These are phyloP conservation scores for Botrytis deweyae DNA, from an alignment of 2,329 filamentous ascomycete species.

Conservation along the genomic window DNA sequence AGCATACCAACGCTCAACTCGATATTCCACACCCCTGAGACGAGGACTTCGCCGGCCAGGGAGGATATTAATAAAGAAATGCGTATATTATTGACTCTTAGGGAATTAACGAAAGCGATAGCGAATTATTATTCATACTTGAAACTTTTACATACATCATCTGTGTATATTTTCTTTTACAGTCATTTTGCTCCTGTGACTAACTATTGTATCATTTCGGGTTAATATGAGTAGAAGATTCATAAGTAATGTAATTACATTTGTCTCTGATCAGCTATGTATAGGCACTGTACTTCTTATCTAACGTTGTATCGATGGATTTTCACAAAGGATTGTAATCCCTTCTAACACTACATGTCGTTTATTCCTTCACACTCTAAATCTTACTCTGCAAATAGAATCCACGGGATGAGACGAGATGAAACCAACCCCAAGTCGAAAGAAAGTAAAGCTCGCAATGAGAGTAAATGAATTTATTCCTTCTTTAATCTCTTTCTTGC, in stretches of 20 bases:
- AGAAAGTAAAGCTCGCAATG: background rate
- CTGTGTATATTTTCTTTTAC: background rate
- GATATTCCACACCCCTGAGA: background rate
- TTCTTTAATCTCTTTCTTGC: constrained; percentile 45
- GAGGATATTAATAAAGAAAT: background rate
- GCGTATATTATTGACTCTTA: background rate
- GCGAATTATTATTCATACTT: background rate
- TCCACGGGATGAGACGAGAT: constrained; percentile 10
- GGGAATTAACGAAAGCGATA: background rate
- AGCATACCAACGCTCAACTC: background rate
- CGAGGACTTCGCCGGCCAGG: background rate
- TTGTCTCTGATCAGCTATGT: background rate
- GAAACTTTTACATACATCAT: background rate
- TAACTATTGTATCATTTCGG: background rate
- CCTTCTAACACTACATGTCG: background rate
- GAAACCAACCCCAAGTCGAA: background rate
- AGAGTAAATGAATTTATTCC: constrained; percentile 22
- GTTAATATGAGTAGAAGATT: background rate
- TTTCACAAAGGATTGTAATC: background rate
- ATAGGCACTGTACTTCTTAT: background rate
- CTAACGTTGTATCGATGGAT: constrained; percentile 6
- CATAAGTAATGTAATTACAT: background rate
- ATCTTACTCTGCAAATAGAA: constrained; percentile 3
- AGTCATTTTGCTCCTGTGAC: background rate
- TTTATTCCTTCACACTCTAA: background rate